Base-by-base conservation (phyloP, 2,329 filamentous ascomycete species). In the Coniochaeta sp. region DNA sequence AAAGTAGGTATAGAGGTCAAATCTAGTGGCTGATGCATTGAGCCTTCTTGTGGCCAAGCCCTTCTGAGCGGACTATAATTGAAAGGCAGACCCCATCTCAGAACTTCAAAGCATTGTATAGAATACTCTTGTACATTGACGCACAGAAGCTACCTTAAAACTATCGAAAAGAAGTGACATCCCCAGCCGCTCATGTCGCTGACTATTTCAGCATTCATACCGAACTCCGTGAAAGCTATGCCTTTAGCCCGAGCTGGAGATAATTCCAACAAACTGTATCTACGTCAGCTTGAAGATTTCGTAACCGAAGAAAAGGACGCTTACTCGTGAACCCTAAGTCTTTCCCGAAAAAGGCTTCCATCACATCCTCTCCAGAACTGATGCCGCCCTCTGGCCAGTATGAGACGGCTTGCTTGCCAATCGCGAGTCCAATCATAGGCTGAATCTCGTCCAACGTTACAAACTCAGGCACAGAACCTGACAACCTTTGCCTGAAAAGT, bases 371-470 rank as follows among this genome's bases (percentile, higher is more conserved):
- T 0, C 88, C 88, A 47, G 76, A 79, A 28, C 77, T 76, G 50
- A 84, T 83, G 0, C 87, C 87, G 1, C 74, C 76, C 0, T 78
- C 78, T 0, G 82, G 79, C 52, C 80, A 81, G 66, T 85, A 90
- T 1, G 83, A 81, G 1, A 91, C 77, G 1, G 86, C 89, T 67
- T 86, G 84, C 70, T 85, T 87, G 36, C 89, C 89, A 1, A 92
- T 79, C 0, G 89, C 89, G 3, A 92, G 73, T 0, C 85, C 88
- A 63, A 93, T 91, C 76, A 88, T 83, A 16, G 87, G 80, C 16
- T 83, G 80, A 11, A 88, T 77, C 57, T 82, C 77, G 1, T 73
- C 72, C 14, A 89, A 73, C 61, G 79, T 72, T 43, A 77, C 70
- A 61, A 81, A 82, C 31, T 74, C 71, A 3, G 84, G 79, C 40